Evolutionary conservation across 768 basidiomycete species (phyloP), one percentile per base, ranked within the genome.

Genomic region (Dioszegia hungarica): DNA sequence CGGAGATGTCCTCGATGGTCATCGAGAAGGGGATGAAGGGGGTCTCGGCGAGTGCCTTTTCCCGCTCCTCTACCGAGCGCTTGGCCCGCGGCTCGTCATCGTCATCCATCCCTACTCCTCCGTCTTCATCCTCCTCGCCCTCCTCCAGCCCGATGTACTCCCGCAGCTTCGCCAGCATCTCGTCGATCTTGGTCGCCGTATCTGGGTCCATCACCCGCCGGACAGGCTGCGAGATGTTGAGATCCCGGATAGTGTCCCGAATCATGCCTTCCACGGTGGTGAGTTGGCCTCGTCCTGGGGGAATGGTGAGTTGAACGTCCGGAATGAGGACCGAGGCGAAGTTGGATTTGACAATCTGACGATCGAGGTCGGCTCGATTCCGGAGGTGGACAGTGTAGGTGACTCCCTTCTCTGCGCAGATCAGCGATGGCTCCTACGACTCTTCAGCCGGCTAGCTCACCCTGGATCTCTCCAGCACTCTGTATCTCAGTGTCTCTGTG

Each of bases 241-340:
- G 82, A 78, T 98, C 94, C 0, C 85, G 77, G 28, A 88, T 79
- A 39, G 91, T 84, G 63, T 94, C 86, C 25, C 86, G 82, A 29
- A 99, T 77, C 61, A 97, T 83, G 34, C 95, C 94, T 75, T 99
- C 95, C 45, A 97, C 83, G 1, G 91, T 99, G n/a, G 94, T 97
- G 12, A 99, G 83, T 70, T 95, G 91, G 10, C 94, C 94, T 15
- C 89, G 84, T 6, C 79, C 79, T 10, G 85, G 83, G 0, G 95
- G 95, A 28, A 99, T 88, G 1, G 90, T 94, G 59, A 99, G 81
- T 63, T 91, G 85, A 64, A 87, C 83, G 73, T 98, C 91, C 19
- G 90, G 89, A 55, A 99, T 86, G 41, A 79, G 71, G 66, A 98
- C 82, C 56, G 88, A 86, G 77, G 89, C 88, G 9, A 84, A 82